Percentiles rank a stretch among this genome's conserved stretches.
These are phyloP conservation scores for Irpex rosettiformis DNA, from an alignment of 1,284 basidiomycete species.

Conservation along the genomic window DNA sequence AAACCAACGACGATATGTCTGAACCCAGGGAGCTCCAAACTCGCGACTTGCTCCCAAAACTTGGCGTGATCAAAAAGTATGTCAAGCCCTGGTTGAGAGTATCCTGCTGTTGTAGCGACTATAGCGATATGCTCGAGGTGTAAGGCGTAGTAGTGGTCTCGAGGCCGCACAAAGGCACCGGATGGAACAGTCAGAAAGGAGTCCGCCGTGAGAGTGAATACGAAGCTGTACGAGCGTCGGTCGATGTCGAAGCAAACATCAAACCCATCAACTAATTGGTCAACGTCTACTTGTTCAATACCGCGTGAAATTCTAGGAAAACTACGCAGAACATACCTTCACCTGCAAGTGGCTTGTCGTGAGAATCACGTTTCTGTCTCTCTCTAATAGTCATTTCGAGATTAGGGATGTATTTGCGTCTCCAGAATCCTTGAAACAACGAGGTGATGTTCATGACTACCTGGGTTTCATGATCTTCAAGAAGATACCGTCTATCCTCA, in stretches of 20 bases:
- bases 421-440: not conserved
- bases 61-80: not conserved
- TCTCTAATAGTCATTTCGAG: not conserved
- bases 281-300: too few species aligned
- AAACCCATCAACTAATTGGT: not conserved
- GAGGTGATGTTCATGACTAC: not conserved
- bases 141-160: not conserved
- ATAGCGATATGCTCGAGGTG: not conserved
- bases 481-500: not conserved
- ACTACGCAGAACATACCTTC: not conserved
- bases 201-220: not conserved
- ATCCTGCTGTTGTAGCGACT: not conserved
- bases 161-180: too few species aligned
- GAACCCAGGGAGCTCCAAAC: not conserved
- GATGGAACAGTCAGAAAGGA: not conserved
- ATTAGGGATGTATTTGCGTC: not conserved
- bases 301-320: not conserved
- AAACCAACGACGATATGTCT: not conserved
- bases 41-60: not conserved
- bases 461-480: not conserved
- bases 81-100: not conserved
- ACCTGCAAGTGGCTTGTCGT: not conserved
- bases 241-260: not conserved
- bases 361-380: not conserved
- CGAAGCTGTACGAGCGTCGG: not conserved